Percentiles rank a stretch among this genome's conserved stretches.
Conservation (phyloP, 768 basidiomycete species). For the Phaeolepiota aurea region DNA sequence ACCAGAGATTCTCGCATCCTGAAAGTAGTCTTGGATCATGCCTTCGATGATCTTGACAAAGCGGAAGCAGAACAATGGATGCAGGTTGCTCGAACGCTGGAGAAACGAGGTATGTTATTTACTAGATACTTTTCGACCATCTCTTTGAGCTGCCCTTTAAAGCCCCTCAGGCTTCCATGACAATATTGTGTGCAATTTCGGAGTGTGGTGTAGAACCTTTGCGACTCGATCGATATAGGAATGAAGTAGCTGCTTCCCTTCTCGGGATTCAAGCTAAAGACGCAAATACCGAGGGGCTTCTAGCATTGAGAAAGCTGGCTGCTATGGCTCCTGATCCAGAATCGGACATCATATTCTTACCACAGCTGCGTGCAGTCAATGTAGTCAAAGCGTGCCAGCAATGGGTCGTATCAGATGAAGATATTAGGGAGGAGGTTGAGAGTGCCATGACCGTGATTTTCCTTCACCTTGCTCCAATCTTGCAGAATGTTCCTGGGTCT, state of each 20-base stretch:
- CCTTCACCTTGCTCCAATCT: slow-evolving; percentile 69
- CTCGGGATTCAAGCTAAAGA: slow-evolving; percentile 55
- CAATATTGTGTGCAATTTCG: slow-evolving; percentile 56
- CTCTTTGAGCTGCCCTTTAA: neutral
- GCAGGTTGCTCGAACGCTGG: slow-evolving; percentile 51
- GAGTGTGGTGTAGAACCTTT: slow-evolving; percentile 58
- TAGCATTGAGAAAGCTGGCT: slow-evolving; percentile 57
- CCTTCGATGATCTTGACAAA: slow-evolving; percentile 48
- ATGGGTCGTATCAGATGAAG: slow-evolving; percentile 66
- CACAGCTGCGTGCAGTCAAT: slow-evolving; percentile 79
- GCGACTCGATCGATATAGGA: slow-evolving; percentile 73
- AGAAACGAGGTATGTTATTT: slow-evolving; percentile 45
- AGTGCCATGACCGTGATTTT: slow-evolving; percentile 70
- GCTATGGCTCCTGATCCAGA: slow-evolving; percentile 72
- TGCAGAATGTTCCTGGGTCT: slow-evolving; percentile 77
- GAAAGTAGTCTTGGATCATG: slow-evolving; percentile 47
- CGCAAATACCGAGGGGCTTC: slow-evolving; percentile 63
- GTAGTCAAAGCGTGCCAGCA: slow-evolving; percentile 74
- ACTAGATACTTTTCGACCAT: neutral
- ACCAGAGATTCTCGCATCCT: slow-evolving; percentile 54
- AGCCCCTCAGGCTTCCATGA: slow-evolving; percentile 69
- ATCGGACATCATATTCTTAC: slow-evolving; percentile 76
- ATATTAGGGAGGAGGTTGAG: slow-evolving; percentile 72
- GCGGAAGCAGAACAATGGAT: slow-evolving; percentile 78
- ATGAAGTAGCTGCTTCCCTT: slow-evolving; percentile 81